Conservation (phyloP, 106 monocot species). For the Alisma plantagoaquatica region DNA sequence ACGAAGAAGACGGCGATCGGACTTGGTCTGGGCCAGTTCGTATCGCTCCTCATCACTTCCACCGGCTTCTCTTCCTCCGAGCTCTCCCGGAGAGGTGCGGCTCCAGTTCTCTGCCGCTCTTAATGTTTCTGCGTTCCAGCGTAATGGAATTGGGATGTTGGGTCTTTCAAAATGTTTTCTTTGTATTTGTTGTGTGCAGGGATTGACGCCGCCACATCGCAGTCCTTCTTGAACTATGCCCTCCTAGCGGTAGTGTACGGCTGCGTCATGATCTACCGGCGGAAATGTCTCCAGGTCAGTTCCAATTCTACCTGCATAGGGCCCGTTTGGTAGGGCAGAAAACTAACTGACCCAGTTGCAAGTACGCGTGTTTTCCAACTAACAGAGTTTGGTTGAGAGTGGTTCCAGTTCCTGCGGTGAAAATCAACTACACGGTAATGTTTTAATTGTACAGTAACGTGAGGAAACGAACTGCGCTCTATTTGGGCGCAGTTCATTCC, state of each 20-base stretch:
- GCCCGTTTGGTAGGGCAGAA: no score
- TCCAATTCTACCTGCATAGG: no score
- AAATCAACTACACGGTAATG: no score
- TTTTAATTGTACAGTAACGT: no score
- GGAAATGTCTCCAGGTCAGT: conserved; percentile 51
- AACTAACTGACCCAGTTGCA: no score
- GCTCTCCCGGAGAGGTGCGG: conserved; percentile 62
- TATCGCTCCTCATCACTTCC: conserved; percentile 70
- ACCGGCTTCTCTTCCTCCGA: conserved; percentile 87
- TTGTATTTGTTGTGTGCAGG: conserved; percentile 25
- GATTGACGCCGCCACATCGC: conserved; percentile 78
- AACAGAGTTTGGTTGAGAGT: no score
- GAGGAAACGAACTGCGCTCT: no score
- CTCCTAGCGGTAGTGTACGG: conserved; percentile 62
- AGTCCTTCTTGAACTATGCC: conserved; percentile 84
- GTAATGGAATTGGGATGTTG: not conserved
- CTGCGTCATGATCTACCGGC: conserved; percentile 28
- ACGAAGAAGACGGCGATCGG: conserved; percentile 26
- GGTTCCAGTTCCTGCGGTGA: no score
- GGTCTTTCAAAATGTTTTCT: conserved; percentile 1
- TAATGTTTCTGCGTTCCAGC: no score
- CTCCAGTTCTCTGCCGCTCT: not conserved
- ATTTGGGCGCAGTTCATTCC: no score
- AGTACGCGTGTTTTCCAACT: no score
- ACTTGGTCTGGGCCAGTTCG: conserved; percentile 62